Evolutionary conservation across 192 early-diverging fungal genomes (phyloP).

Genomic region (Coemansia sp.): DNA sequence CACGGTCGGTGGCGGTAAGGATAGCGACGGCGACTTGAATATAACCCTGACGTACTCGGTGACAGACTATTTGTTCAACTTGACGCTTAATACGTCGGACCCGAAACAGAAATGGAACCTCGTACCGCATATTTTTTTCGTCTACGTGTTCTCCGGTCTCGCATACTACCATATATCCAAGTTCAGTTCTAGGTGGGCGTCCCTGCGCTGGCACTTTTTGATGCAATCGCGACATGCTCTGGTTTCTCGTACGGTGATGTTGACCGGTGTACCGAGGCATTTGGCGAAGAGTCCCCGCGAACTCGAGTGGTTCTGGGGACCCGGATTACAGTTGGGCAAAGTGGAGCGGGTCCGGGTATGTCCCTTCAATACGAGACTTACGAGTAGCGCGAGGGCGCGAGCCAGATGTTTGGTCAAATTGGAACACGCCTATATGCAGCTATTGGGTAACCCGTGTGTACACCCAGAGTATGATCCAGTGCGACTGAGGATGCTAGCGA

Average conservation of each 20-base stretch:
- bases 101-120: conserved; percentile 50
- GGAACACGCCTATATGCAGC: conserved; percentile 60
- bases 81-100: conserved; percentile 40
- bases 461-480: conserved; percentile 66
- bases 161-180: conserved; percentile 56
- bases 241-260: conserved; percentile 69
- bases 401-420: conserved; percentile 58
- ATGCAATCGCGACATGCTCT: conserved; percentile 51
- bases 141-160: conserved; percentile 50
- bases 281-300: conserved; percentile 56
- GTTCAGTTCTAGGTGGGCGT: conserved; percentile 55
- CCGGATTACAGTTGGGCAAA: conserved; percentile 58
- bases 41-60: conserved; percentile 36
- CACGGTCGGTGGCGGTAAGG: conserved; percentile 7
- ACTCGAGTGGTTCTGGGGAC: conserved; percentile 70
- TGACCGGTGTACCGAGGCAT: conserved; percentile 65
- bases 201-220: conserved; percentile 59
- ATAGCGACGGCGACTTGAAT: conserved; percentile 1
- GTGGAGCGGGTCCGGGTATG: conserved; percentile 71
- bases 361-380: conserved; percentile 61
- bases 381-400: conserved; percentile 60
- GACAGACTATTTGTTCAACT: conserved; percentile 55
- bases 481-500: conserved; percentile 23
- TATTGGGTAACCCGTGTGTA: conserved; percentile 72
- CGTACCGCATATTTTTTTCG: conserved; percentile 53